Percentiles rank a stretch among this genome's conserved stretches.
phyloP scores from a whole-genome alignment of 805 yeast species.

The Spathaspora girioi region DNA sequence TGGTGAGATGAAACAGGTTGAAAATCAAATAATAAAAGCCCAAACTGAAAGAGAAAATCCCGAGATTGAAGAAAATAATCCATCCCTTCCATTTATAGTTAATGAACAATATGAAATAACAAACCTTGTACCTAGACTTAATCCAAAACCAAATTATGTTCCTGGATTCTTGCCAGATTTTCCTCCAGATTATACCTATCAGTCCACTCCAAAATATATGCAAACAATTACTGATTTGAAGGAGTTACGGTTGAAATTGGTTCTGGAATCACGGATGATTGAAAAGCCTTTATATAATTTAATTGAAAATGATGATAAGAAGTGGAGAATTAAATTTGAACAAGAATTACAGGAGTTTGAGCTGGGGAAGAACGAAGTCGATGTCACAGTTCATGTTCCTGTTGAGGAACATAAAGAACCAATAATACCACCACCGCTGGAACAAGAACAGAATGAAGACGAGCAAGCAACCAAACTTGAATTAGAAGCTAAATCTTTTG shows the following conservation, averaged over 20 bases:
- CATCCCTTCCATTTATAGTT: conserved; percentile 52
- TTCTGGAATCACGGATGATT: conserved; percentile 76
- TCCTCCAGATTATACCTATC: conserved; percentile 93
- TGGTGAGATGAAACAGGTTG: neutral
- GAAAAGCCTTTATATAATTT: conserved; percentile 72
- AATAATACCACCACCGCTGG: too few species aligned
- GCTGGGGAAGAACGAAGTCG: conserved; percentile 5
- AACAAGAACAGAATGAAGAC: neutral
- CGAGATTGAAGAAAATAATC: conserved; percentile 28
- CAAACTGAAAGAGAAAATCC: neutral
- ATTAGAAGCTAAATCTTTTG: conserved; percentile 31
- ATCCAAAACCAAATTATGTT: conserved; percentile 40
- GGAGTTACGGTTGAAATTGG: conserved; percentile 64
- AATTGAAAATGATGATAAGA: conserved; percentile 36
- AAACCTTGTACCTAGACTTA: conserved; percentile 51
- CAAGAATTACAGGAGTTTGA: conserved; percentile 14
- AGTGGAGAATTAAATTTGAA: conserved; percentile 27
- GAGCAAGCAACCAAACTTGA: neutral
- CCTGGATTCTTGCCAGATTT: conserved; percentile 81
- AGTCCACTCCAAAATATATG: conserved; percentile 67
- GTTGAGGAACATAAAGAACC: neutral
- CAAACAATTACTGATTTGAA: conserved; percentile 66
- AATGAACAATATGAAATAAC: conserved; percentile 49
- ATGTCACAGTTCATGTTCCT: neutral
- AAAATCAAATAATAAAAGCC: conserved; percentile 9